Conservation (phyloP, 495 filamentous ascomycete genomes). For the Cercophora newfieldiana region DNA sequence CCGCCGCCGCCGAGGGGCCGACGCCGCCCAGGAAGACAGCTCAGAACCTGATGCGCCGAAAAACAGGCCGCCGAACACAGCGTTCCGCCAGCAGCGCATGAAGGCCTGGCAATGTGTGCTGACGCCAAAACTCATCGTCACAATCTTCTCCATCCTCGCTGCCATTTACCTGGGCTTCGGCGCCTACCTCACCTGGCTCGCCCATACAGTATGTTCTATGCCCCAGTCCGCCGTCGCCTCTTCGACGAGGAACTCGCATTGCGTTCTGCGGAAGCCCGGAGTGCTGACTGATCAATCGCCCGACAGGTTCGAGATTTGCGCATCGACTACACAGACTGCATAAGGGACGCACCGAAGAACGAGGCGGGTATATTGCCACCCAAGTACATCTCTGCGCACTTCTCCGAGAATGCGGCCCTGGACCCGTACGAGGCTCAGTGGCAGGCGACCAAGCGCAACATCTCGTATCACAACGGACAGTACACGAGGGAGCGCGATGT, state of each 20-base stretch:
- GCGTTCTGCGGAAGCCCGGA: no score
- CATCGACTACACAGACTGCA: constrained; percentile 87
- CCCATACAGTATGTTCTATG: constrained; percentile 30
- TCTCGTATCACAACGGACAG: constrained; percentile 26
- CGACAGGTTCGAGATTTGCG: constrained; percentile 81
- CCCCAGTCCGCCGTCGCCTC: not conserved
- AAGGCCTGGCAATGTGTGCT: constrained; percentile 41
- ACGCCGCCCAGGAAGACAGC: constrained; percentile 24
- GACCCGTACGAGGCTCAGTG: constrained; percentile 34
- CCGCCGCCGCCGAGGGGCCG: constrained; percentile 36
- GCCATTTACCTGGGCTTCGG: constrained; percentile 39
- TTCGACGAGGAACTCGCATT: not conserved
- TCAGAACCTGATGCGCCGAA: constrained; percentile 31
- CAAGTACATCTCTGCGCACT: constrained; percentile 61
- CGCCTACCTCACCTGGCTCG: constrained; percentile 37
- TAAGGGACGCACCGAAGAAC: constrained; percentile 44
- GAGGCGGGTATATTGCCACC: constrained; percentile 48
- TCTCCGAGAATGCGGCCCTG: constrained; percentile 53
- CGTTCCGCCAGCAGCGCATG: constrained; percentile 42
- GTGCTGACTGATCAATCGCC: constrained; percentile 30
- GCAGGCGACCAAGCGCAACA: constrained; percentile 20
- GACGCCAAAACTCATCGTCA: constrained; percentile 41
- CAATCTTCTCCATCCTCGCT: constrained; percentile 38
- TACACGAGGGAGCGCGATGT: constrained; percentile 22
- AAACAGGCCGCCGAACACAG: constrained; percentile 39